Conservation (phyloP, 768 basidiomycete genomes). For the Candolleomyces efflorescens region DNA sequence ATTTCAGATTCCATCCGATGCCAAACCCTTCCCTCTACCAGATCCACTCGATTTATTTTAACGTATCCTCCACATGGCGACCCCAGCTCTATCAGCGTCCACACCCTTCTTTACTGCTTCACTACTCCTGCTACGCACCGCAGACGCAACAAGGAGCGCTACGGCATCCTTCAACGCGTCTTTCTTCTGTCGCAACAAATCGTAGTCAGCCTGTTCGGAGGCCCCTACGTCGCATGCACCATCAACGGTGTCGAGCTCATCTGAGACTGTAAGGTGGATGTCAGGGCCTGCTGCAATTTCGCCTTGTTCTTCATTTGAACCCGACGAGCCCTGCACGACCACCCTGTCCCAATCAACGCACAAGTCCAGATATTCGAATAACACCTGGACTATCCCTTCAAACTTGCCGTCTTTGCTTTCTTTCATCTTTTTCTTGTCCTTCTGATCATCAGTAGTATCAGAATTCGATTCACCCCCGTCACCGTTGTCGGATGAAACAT, state of each 20-base stretch:
- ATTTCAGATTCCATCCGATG: background rate
- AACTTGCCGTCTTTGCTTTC: constrained; percentile 28
- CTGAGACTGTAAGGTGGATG: too few relatives aligned
- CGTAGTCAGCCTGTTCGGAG: background rate
- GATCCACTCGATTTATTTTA: constrained; percentile 16
- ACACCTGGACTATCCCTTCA: constrained; percentile 48
- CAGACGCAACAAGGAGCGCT: constrained; percentile 48
- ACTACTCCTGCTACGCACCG: constrained; percentile 48
- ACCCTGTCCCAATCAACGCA: constrained; percentile 62
- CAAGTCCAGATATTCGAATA: constrained; percentile 57
- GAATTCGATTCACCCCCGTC: background rate
- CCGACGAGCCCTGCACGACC: constrained; percentile 19
- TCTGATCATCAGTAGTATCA: too few relatives aligned
- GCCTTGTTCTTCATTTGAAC: too few relatives aligned
- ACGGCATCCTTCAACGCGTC: constrained; percentile 45
- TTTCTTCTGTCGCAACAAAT: constrained; percentile 26
- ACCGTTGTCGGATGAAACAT: constrained; percentile 14
- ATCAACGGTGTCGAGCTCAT: too few relatives aligned
- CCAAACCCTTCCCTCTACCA: background rate
- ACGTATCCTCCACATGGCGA: constrained; percentile 66
- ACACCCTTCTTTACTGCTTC: constrained; percentile 53
- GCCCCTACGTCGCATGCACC: too few relatives aligned
- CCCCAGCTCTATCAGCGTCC: constrained; percentile 53
- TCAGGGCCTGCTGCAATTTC: too few relatives aligned
- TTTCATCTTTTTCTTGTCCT: constrained; percentile 14